Conservation (phyloP, 2,329 filamentous ascomycete genomes). For the Zasmidium cellare region DNA sequence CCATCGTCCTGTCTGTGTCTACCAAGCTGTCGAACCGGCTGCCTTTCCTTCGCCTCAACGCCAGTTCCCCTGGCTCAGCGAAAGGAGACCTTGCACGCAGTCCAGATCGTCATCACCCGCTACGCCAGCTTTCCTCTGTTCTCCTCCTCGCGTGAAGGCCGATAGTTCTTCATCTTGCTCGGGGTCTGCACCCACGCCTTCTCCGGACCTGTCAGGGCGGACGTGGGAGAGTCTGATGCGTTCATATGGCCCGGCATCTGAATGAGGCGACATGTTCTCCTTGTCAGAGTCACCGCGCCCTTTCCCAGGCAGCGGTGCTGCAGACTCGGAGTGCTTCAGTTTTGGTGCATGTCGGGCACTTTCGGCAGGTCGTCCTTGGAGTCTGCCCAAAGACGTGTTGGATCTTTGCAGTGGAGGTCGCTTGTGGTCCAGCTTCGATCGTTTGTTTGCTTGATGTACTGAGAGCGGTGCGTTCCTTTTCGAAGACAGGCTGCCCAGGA, state of each 20-base stretch:
- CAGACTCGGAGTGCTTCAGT: slow-evolving; percentile 32
- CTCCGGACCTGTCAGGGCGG: neutral
- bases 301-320: slow-evolving; percentile 44
- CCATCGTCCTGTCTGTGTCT: too few relatives aligned
- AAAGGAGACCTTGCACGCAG: slow-evolving; percentile 84
- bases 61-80: slow-evolving; percentile 92
- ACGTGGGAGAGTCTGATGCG: neutral
- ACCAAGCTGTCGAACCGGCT: too few relatives aligned
- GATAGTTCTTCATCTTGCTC: slow-evolving; percentile 66
- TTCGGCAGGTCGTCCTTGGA: slow-evolving; percentile 22
- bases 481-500: slow-evolving; percentile 54
- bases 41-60: slow-evolving; percentile 32
- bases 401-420: slow-evolving; percentile 33
- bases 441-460: slow-evolving; percentile 28
- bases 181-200: slow-evolving; percentile 31
- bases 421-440: slow-evolving; percentile 50
- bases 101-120: slow-evolving; percentile 68
- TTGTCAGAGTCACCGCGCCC: slow-evolving; percentile 80
- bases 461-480: slow-evolving; percentile 61
- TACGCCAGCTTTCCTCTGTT: slow-evolving; percentile 33
- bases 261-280: slow-evolving; percentile 75
- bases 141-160: slow-evolving; percentile 70
- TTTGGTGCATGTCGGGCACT: slow-evolving; percentile 13
- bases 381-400: slow-evolving; percentile 33
- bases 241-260: slow-evolving; percentile 16